phyloP scores from a whole-genome alignment of 2,329 filamentous ascomycete species.

The Colletotrichum tanaceti region DNA sequence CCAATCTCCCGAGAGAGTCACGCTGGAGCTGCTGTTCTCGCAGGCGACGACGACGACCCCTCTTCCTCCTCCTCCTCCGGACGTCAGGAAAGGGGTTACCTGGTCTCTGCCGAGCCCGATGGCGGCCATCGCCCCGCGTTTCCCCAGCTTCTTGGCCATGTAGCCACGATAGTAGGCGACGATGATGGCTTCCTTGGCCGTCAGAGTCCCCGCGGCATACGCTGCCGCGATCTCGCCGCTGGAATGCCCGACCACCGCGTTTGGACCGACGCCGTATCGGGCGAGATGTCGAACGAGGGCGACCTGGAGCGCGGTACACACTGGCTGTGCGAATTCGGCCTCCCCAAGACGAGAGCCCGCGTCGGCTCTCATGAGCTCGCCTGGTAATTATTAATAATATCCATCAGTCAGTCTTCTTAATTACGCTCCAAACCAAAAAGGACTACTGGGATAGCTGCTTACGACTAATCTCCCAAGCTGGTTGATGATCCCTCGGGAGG shows the following conservation, averaged over 20 bases:
- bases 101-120: conserved; percentile 45
- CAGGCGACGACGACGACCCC: conserved; percentile 37
- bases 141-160: conserved; percentile 32
- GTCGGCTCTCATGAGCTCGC: conserved; percentile 24
- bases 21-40: conserved; percentile 43
- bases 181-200: conserved; percentile 47
- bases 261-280: conserved; percentile 46
- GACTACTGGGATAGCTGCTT: background rate
- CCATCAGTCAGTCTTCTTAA: background rate
- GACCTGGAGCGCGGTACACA: conserved; percentile 66
- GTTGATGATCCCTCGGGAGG: conserved; percentile 44
- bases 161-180: conserved; percentile 52
- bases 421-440: too few relatives aligned
- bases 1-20: conserved; percentile 45
- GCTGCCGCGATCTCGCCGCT: conserved; percentile 56
- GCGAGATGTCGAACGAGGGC: conserved; percentile 53
- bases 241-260: conserved; percentile 52
- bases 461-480: conserved; percentile 43
- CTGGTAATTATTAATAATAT: too few relatives aligned
- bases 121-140: conserved; percentile 51
- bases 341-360: conserved; percentile 39
- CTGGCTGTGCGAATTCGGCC: conserved; percentile 55
- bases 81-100: conserved; percentile 2
- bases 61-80: too few relatives aligned
- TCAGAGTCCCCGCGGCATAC: conserved; percentile 49